Evolutionary conservation across 495 filamentous ascomycete genomes (phyloP).

Genomic region (Neurospora sp.): DNA sequence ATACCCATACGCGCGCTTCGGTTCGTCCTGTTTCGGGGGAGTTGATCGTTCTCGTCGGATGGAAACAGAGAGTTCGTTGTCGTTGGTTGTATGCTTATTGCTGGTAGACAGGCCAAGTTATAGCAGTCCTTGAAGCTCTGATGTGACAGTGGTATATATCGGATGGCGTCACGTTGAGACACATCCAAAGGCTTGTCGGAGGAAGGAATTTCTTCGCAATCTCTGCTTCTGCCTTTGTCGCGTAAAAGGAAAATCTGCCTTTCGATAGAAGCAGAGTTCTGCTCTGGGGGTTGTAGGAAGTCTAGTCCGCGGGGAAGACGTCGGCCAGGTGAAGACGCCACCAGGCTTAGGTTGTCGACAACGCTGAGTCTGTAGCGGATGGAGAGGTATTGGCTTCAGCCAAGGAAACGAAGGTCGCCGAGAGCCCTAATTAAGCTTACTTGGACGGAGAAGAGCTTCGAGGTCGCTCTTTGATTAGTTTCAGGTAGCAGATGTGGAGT

Average conservation of each 20-base stretch:
- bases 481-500: conserved; percentile 12
- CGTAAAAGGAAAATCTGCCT: background rate
- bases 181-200: background rate
- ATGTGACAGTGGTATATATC: background rate
- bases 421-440: background rate
- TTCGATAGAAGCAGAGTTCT: background rate
- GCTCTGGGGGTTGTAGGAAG: background rate
- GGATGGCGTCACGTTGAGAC: background rate
- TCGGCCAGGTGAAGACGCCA: background rate
- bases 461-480: background rate
- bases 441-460: background rate
- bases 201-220: background rate
- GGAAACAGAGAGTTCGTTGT: background rate
- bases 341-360: background rate
- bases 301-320: background rate
- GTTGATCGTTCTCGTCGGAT: background rate
- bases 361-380: background rate
- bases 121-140: background rate
- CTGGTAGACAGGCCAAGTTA: background rate
- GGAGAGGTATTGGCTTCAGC: background rate
- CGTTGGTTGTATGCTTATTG: background rate
- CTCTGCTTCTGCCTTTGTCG: background rate
- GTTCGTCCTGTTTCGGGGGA: background rate
- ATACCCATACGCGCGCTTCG: background rate
- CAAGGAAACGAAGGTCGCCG: background rate